Percentiles rank a stretch among this genome's conserved stretches.
These are phyloP conservation scores for Brassica hybrid DNA, from an alignment of 441 rosid species.

Conservation along the genomic window DNA sequence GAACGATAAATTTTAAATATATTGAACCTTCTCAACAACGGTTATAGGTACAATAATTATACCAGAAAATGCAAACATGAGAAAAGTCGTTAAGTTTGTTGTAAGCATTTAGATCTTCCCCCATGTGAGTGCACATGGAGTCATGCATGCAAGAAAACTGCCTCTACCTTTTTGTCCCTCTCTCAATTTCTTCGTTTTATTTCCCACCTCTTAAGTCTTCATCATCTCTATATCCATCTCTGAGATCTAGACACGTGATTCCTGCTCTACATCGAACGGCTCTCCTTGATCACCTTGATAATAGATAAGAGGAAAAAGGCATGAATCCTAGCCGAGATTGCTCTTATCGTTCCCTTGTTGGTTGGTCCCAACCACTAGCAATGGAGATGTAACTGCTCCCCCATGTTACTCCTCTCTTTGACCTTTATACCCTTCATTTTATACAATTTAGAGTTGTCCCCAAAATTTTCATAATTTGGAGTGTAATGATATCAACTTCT, in stretches of 20 bases:
- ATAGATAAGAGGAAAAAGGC: slow-evolving; percentile 32
- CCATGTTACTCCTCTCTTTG: slow-evolving; percentile 36
- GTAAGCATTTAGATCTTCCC: slow-evolving; percentile 29
- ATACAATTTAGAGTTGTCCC: slow-evolving; percentile 3
- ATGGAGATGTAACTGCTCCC: slow-evolving; percentile 24
- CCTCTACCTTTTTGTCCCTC: slow-evolving; percentile 29
- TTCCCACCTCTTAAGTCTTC: slow-evolving; percentile 31
- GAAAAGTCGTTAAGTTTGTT: slow-evolving; percentile 32
- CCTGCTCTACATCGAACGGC: slow-evolving; percentile 28
- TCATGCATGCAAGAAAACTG: slow-evolving; percentile 39
- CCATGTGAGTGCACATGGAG: slow-evolving; percentile 45
- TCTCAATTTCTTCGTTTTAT: slow-evolving; percentile 23
- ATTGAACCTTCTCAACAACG: not conserved
- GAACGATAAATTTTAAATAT: slow-evolving; percentile 8
- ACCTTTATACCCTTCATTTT: slow-evolving; percentile 20
- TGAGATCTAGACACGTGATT: slow-evolving; percentile 29
- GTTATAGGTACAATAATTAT: not conserved
- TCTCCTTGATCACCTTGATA: slow-evolving; percentile 12
- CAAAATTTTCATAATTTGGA: slow-evolving; percentile 1
- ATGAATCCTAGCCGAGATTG: slow-evolving; percentile 31
- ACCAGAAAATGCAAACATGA: not conserved
- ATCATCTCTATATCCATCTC: slow-evolving; percentile 25
- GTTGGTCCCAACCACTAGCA: slow-evolving; percentile 37
- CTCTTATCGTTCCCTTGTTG: slow-evolving; percentile 29
- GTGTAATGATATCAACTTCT: slow-evolving; percentile 15